These are phyloP conservation scores for Calonectria naviculata DNA, from an alignment of 2,329 filamentous ascomycete species.

Conservation along the genomic window DNA sequence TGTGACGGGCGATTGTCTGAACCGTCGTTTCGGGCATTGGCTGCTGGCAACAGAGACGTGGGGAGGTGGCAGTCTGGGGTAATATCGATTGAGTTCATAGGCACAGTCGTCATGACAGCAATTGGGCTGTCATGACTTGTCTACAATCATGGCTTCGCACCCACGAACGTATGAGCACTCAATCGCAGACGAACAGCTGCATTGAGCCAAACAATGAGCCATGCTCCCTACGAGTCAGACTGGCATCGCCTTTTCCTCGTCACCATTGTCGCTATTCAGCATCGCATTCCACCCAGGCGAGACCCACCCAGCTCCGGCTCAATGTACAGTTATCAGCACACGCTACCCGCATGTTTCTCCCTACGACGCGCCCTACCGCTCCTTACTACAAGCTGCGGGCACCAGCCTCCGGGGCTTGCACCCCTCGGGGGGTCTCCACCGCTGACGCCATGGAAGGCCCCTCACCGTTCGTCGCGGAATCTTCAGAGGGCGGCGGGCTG, in stretches of 20 bases:
- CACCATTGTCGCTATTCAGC: background rate
- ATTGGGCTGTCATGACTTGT: background rate
- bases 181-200: background rate
- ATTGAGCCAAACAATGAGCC: no score
- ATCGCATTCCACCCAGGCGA: background rate
- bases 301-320: background rate
- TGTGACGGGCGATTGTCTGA: background rate
- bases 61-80: background rate
- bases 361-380: background rate
- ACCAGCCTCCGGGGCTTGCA: background rate
- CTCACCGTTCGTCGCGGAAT: constrained; percentile 1
- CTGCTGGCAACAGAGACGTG: background rate
- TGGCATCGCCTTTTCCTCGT: background rate
- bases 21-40: background rate
- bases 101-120: background rate
- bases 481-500: background rate
- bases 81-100: background rate
- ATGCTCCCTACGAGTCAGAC: background rate
- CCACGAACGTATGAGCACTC: background rate
- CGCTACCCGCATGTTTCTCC: background rate
- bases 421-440: background rate
- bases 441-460: background rate
- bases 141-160: background rate
- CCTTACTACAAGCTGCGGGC: background rate
- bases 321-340: background rate